Percentiles rank a stretch among this genome's conserved stretches.
Conservation (phyloP, 495 filamentous ascomycete genomes). For the Xylaria sp. region DNA sequence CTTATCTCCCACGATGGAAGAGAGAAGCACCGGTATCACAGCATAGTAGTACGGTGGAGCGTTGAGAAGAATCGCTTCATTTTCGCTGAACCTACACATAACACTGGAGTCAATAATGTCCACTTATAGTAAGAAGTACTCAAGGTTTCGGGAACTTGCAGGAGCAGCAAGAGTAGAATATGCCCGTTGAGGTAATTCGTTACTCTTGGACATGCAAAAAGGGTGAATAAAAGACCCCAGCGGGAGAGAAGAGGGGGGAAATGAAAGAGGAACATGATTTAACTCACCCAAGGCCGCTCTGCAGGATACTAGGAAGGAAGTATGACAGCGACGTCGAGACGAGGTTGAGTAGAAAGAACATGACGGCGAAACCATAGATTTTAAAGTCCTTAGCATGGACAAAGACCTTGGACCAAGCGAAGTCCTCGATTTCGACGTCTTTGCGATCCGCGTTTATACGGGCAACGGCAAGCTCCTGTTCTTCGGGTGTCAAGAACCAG, state of each 20-base stretch:
- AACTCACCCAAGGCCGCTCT: slow-evolving; percentile 77
- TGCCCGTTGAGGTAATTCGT: too few relatives aligned
- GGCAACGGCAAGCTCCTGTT: slow-evolving; percentile 61
- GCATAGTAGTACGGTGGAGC: slow-evolving; percentile 82
- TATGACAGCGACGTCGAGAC: slow-evolving; percentile 73
- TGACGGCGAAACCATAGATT: slow-evolving; percentile 72
- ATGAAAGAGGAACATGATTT: too few relatives aligned
- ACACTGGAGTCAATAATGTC: too few relatives aligned
- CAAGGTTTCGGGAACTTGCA: too few relatives aligned
- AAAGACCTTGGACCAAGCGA: slow-evolving; percentile 65
- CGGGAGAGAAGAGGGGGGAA: too few relatives aligned
- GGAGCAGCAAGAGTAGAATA: too few relatives aligned
- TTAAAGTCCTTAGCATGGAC: slow-evolving; percentile 70
- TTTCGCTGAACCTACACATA: slow-evolving; percentile 67
- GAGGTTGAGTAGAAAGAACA: slow-evolving; percentile 79
- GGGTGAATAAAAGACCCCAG: too few relatives aligned
- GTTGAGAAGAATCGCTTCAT: slow-evolving; percentile 72
- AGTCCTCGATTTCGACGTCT: slow-evolving; percentile 68
- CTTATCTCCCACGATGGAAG: slow-evolving; percentile 72
- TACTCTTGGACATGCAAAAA: too few relatives aligned
- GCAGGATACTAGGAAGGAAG: slow-evolving; percentile 75
- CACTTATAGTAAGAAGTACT: too few relatives aligned
- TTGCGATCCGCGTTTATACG: slow-evolving; percentile 69
- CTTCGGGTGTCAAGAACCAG: slow-evolving; percentile 65
- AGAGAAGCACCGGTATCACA: slow-evolving; percentile 71